These are phyloP conservation scores for Pulveroboletus ravenelii DNA, from an alignment of 768 basidiomycete species.

Conservation along the genomic window DNA sequence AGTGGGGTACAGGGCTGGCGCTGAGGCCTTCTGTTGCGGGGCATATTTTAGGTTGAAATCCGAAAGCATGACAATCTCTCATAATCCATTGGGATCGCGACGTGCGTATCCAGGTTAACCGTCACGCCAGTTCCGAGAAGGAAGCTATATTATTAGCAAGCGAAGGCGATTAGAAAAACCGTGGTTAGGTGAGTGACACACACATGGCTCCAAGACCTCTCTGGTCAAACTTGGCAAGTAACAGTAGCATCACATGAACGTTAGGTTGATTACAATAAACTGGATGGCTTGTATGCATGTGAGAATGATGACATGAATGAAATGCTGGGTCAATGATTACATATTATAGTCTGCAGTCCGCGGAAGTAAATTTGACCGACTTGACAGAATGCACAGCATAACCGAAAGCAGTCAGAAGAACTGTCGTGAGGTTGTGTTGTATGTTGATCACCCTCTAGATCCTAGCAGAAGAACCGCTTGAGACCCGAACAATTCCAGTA, in stretches of 20 bases:
- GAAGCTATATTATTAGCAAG: background rate
- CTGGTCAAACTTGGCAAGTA: background rate
- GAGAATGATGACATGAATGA: constrained; percentile 8
- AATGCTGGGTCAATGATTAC: constrained; percentile 8
- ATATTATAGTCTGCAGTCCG: constrained; percentile 2
- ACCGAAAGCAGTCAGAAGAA: background rate
- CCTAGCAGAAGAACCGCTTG: background rate
- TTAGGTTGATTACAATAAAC: constrained; percentile 2
- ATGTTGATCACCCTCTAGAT: background rate
- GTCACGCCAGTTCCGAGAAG: background rate
- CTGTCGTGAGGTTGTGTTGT: background rate
- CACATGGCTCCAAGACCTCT: background rate
- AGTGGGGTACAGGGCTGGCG: background rate
- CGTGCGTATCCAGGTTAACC: background rate
- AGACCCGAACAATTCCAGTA: background rate
- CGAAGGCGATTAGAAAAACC: background rate
- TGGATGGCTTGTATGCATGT: constrained; percentile 1
- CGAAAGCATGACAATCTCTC: background rate
- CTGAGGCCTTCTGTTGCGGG: background rate
- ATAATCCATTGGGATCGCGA: background rate
- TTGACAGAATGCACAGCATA: constrained; percentile 1
- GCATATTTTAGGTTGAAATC: background rate
- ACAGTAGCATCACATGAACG: background rate
- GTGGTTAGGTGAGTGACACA: background rate
- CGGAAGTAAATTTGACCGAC: constrained; percentile 2